Evolutionary conservation across 2,329 filamentous ascomycete genomes (phyloP).

Genomic region (Diaporthe sp.): DNA sequence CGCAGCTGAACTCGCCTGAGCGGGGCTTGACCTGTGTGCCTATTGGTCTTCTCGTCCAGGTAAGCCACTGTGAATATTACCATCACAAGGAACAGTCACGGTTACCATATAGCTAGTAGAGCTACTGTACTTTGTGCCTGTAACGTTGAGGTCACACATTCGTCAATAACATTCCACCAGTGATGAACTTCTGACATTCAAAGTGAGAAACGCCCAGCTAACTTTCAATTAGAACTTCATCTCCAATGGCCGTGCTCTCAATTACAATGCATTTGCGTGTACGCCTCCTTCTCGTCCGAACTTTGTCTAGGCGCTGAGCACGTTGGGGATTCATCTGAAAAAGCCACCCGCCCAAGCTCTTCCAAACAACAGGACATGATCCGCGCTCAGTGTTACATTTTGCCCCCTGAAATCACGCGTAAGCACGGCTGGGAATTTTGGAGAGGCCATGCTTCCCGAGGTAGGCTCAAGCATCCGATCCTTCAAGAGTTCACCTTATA

Average conservation of each 20-base stretch:
- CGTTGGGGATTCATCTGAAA: slow-evolving; percentile 25
- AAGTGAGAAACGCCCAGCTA: slow-evolving; percentile 18
- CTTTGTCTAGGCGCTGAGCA: background rate
- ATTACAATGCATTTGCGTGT: background rate
- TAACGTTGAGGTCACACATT: background rate
- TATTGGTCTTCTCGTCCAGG: background rate
- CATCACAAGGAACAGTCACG: background rate
- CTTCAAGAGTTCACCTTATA: background rate
- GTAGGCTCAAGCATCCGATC: background rate
- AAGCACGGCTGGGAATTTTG: background rate
- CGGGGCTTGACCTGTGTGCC: background rate
- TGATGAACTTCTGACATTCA: background rate
- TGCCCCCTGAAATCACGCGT: slow-evolving; percentile 17
- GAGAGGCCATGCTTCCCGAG: slow-evolving; percentile 3
- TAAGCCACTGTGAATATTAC: background rate
- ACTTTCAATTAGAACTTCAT: background rate
- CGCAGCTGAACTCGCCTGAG: background rate
- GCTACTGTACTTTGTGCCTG: background rate
- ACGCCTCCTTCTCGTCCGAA: background rate
- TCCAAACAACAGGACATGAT: slow-evolving; percentile 3
- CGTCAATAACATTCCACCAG: slow-evolving; percentile 11
- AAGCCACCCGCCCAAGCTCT: background rate
- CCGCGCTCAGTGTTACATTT: background rate
- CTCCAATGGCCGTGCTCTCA: background rate
- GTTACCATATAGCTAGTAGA: background rate